Evolutionary conservation across 116 monocot species (phyloP), one percentile per base, ranked within the genome.

Genomic region (Zostera marina): DNA sequence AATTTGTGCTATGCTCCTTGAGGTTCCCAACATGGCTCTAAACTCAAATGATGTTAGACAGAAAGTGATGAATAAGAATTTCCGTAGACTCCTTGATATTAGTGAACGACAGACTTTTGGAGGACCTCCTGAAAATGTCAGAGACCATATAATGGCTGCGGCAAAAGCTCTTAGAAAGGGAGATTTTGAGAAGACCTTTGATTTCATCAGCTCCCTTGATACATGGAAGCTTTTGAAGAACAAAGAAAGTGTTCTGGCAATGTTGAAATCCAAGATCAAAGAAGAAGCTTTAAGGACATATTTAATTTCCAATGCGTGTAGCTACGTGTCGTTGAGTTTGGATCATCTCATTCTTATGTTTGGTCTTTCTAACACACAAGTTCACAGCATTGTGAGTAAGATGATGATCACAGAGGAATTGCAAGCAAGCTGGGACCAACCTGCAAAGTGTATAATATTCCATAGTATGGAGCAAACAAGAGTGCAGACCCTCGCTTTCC

Each of bases 391-490:
- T 21, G 79, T 76, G 20, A 84, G 94, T 75, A 94, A 84, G 76
- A 88, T 94, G 94, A 84, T 94, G 77, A 78, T 84, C 51, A 63
- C 44, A 1, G 88, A 94, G 51, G 94, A 88, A 70, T 71, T 94
- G 4, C 88, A 82, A 48, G 94, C 94, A 0, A 84, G 84, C 61
- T 94, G 94, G 94, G 76, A 94, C 60, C 84, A 94, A 66, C 94
- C 88, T 0, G 81, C 79, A 2, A 65, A 51, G 26, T 93, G 93
- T 63, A 62, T 93, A 22, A 70, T 84, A 19, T 93, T 93, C 69
- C 88, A 85, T 62, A 75, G 75, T 57, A 79, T 84, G 13, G 88
- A 81, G 62, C 81, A 81, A 22, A 77, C 73, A 9, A 69, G 88
- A 60, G 70, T 88, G 41, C 94, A 94, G 54, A 75, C 77, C 1